Evolutionary conservation across 139 green algal genomes (phyloP), one percentile per base, ranked within the genome.

Genomic region (Tetradesmus obliquus): DNA sequence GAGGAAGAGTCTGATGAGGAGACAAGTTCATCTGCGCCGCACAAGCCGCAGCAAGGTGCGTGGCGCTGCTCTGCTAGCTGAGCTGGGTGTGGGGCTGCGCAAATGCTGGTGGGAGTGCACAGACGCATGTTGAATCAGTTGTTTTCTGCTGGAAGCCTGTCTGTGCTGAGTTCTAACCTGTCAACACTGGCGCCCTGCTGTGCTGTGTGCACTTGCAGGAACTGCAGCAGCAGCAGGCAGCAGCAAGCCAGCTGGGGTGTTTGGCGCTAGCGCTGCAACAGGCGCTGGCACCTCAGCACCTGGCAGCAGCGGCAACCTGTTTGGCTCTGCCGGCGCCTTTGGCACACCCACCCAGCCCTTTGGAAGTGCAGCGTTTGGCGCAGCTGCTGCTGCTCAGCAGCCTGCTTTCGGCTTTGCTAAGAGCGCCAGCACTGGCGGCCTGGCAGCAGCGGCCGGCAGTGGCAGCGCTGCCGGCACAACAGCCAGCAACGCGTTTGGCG

Each of bases 381-480:
- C 60, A 20, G 57, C 57, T 66, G 66, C 66, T 24, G 66, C 17
- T 76, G 66, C 66, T 76, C 3, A 66, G 53, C 32, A 76, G 72
- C 62, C 85, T 24, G 66, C 66, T 45, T 89, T 89, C 62, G 69
- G 66, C 85, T 89, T 89, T 53, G 85, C 85, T 53, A 89, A 76
- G 66, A 76, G 66, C n/a, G 66, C 51, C 80, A 85, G 80, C 74
- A 82, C 74, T 53, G 24, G 74, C n/a, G 74, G 74, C 74, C 74
- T 82, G 6, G 74, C 83, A 71, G 82, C 53, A 74, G 83, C 2
- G 3, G 12, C 9, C 4, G 57, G 57, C 84, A 79, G 58, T 9
- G 54, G 57, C 22, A 79, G 22, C 57, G 45, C 84, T 32, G 57
- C 84, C 55, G 7, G 22, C 17, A 62, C 84, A 13, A 55, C 84